Conservation (phyloP, 306 rosid species). For the Prunus padus region DNA sequence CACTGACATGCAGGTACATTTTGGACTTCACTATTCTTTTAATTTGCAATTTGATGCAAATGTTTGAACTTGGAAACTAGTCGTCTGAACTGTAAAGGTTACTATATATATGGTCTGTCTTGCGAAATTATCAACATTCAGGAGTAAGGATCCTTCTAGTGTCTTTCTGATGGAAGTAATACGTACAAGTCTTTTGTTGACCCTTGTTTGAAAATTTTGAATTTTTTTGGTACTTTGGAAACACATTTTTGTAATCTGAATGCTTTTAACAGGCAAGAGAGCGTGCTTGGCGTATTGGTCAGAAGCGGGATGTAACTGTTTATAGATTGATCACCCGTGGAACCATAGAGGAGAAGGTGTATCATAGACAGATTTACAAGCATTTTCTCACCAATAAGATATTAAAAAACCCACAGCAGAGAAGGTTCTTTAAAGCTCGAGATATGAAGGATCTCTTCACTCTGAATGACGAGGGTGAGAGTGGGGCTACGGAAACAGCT, state of each 20-base stretch:
- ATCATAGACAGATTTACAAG: slow-evolving; percentile 96
- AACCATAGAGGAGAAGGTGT: slow-evolving; percentile 95
- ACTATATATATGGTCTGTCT: neutral
- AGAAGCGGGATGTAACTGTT: slow-evolving; percentile 86
- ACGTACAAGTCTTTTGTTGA: neutral
- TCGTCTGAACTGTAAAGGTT: slow-evolving; percentile 7
- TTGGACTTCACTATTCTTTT: neutral
- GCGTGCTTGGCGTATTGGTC: slow-evolving; percentile 99
- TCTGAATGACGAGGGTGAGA: slow-evolving; percentile 65
- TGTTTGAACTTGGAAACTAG: neutral
- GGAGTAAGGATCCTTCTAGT: neutral
- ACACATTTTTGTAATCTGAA: slow-evolving; percentile 22
- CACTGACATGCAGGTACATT: slow-evolving; percentile 81
- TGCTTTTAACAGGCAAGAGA: slow-evolving; percentile 79
- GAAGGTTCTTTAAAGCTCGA: slow-evolving; percentile 90
- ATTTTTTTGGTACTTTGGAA: slow-evolving; percentile 7
- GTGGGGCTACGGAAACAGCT: slow-evolving; percentile 84
- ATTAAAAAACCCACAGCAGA: slow-evolving; percentile 95
- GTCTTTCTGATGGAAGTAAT: neutral
- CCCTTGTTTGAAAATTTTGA: slow-evolving; percentile 1
- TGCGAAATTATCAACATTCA: neutral
- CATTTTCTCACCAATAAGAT: slow-evolving; percentile 95
- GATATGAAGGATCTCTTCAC: slow-evolving; percentile 97
- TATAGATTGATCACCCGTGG: slow-evolving; percentile 95
- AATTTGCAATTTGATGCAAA: neutral